A percentile compares a stretch with the other conserved stretches of the same genome.
phyloP scores from a whole-genome alignment of 1,284 basidiomycete genomes.

The Tetrapyrgos nigripes region DNA sequence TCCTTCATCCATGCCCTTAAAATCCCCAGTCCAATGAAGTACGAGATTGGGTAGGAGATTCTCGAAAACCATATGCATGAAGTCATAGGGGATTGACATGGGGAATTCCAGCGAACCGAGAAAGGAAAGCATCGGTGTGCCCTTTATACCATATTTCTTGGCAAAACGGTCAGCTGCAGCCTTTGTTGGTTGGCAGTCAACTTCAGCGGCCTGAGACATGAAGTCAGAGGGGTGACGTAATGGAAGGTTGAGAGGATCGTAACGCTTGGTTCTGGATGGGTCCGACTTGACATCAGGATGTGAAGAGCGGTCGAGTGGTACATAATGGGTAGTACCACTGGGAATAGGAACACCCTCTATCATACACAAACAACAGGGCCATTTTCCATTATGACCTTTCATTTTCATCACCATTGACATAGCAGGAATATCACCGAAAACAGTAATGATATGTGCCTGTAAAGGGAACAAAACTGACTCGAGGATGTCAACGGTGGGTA shows the following conservation, averaged over 20 bases:
- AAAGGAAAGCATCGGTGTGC: constrained; percentile 36
- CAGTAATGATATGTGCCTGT: constrained; percentile 44
- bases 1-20: constrained; percentile 43
- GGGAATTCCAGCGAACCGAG: constrained; percentile 46
- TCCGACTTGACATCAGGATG: constrained; percentile 18
- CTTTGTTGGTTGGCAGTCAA: constrained; percentile 32
- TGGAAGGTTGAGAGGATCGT: constrained; percentile 43
- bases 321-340: constrained; percentile 35
- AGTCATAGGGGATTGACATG: constrained; percentile 48
- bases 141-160: constrained; percentile 48
- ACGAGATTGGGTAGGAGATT: constrained; percentile 48
- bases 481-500: constrained; percentile 39
- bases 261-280: constrained; percentile 18
- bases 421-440: constrained; percentile 54
- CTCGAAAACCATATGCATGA: constrained; percentile 55
- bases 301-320: constrained; percentile 36
- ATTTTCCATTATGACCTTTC: constrained; percentile 52
- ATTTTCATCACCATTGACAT: constrained; percentile 49
- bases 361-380: constrained; percentile 50
- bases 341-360: constrained; percentile 34
- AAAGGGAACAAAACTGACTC: constrained; percentile 35
- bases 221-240: constrained; percentile 40
- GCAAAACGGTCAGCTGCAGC: constrained; percentile 32
- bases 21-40: constrained; percentile 44
- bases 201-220: too few species aligned